Base-by-base conservation (phyloP, 305 asterid genomes). In the Lippia alba region DNA sequence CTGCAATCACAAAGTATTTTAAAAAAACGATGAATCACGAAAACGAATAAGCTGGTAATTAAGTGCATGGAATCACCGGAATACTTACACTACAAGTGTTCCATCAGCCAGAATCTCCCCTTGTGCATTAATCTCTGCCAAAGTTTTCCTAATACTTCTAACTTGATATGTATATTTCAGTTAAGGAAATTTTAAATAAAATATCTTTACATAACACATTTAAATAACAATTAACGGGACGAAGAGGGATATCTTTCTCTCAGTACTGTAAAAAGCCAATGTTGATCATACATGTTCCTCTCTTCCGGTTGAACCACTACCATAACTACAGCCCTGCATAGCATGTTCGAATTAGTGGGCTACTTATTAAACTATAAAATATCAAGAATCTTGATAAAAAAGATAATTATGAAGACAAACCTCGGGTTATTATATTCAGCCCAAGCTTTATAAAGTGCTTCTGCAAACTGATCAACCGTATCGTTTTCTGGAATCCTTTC, bases 231-330 rank as follows among this genome's bases (percentile, higher is more conserved):
- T 66, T 46, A 14, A n/a, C n/a, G 46, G 30, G 44, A 50, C 40
- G 0, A n/a, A 68, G 40, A 74, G 61, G 97, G 98, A 94, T 94
- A 94, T 92, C 63, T 86, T 79, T 92, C 96, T 78, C 81, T 85
- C 78, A 94, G 76, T 39, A 80, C 82, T 0, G 84, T 74, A 70
- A 77, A 87, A 63, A 94, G 87, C 97, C 96, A 94, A 80, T 87
- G 96, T 61, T 92, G 98, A 78, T 94, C 99, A 39, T 94, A 94
- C 98, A 90, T 91, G 79, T 94, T 94, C 36, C 96, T 83, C 64
- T 91, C 99, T 81, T 89, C 97, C 56, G 89, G 53, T 84, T 91
- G 99, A 71, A 91, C 96, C 78, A 89, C 97, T 55, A 87, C 58
- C 96, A 94, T 54, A 79, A 91, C 84, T 39, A 91, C 85, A 77